Conservation (phyloP, 2,329 filamentous ascomycete species). For the Pseudogymnoascus sp. region DNA sequence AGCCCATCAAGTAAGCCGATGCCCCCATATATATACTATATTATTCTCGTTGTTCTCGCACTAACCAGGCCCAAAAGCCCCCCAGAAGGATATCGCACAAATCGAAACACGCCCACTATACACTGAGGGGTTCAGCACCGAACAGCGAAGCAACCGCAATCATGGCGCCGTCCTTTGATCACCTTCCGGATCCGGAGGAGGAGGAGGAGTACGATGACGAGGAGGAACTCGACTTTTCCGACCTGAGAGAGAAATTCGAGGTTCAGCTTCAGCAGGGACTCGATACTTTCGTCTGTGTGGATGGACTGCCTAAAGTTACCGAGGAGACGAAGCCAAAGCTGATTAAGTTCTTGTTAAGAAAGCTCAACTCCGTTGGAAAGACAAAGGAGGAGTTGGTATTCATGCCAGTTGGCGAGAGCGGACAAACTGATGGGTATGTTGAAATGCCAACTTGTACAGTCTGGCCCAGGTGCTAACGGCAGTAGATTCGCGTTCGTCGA, state of each 20-base stretch:
- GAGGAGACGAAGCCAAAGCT: slow-evolving; percentile 91
- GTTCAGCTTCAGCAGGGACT: slow-evolving; percentile 93
- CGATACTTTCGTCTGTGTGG: slow-evolving; percentile 92
- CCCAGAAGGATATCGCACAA: slow-evolving; percentile 6
- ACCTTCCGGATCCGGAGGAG: slow-evolving; percentile 84
- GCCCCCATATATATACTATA: slow-evolving; percentile 2
- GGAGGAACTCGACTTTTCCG: slow-evolving; percentile 90
- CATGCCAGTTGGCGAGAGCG: slow-evolving; percentile 88
- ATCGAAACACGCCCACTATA: slow-evolving; percentile 4
- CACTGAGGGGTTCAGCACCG: slow-evolving; percentile 2
- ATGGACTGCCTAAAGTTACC: slow-evolving; percentile 83
- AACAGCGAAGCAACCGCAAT: slow-evolving; percentile 33
- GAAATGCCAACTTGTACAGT: slow-evolving; percentile 5
- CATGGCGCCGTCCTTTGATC: slow-evolving; percentile 93
- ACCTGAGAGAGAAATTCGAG: slow-evolving; percentile 90
- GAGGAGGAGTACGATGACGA: slow-evolving; percentile 80
- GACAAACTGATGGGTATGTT: slow-evolving; percentile 76
- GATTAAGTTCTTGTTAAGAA: slow-evolving; percentile 91
- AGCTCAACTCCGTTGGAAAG: slow-evolving; percentile 78
- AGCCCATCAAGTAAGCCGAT: slow-evolving; percentile 2
- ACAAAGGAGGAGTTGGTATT: slow-evolving; percentile 80
- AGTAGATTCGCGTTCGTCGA: slow-evolving; percentile 92
- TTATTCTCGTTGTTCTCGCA: slow-evolving; percentile 1
- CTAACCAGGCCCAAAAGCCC: slow-evolving; percentile 5
- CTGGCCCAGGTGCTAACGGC: slow-evolving; percentile 16